Evolutionary conservation across 148 eudicot genomes (phyloP).

Genomic region (Nepenthes gracilis): DNA sequence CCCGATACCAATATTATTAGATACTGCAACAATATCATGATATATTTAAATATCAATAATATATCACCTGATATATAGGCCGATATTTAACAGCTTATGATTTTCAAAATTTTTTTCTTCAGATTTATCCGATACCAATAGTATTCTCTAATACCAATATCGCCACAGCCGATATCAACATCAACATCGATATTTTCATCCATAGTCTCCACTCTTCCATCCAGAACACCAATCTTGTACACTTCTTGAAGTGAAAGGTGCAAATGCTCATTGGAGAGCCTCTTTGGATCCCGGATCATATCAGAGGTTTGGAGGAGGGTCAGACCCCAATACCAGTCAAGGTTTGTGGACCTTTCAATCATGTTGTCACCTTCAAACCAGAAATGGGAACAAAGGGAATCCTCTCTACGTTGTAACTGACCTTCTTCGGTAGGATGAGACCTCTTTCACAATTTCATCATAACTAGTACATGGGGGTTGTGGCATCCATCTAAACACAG

Average conservation of each 20-base stretch:
- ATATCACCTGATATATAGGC: no score
- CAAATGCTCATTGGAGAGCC: slow-evolving; percentile 19
- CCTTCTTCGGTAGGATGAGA: slow-evolving; percentile 25
- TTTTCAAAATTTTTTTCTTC: no score
- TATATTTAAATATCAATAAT: no score
- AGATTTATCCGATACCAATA: no score
- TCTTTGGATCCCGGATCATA: slow-evolving; percentile 16
- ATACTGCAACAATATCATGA: no score
- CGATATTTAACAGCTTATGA: no score
- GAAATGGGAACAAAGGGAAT: slow-evolving; percentile 23
- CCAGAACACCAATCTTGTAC: slow-evolving; percentile 25
- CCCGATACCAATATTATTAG: no score
- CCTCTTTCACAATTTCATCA: slow-evolving; percentile 27
- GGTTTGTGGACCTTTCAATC: slow-evolving; percentile 28
- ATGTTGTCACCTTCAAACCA: slow-evolving; percentile 28
- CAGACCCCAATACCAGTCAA: slow-evolving; percentile 28
- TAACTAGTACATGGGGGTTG: slow-evolving; percentile 24
- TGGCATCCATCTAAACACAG: slow-evolving; percentile 19
- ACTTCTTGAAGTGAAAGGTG: slow-evolving; percentile 27
- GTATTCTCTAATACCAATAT: no score
- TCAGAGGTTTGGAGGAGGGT: slow-evolving; percentile 21
- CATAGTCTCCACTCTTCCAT: slow-evolving; percentile 8
- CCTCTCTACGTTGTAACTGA: slow-evolving; percentile 20
- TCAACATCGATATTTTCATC: no score
- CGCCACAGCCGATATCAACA: no score